Percentiles rank a stretch among this genome's conserved stretches.
phyloP scores from a whole-genome alignment of 345 rosid species.

The Garcia nutans region DNA sequence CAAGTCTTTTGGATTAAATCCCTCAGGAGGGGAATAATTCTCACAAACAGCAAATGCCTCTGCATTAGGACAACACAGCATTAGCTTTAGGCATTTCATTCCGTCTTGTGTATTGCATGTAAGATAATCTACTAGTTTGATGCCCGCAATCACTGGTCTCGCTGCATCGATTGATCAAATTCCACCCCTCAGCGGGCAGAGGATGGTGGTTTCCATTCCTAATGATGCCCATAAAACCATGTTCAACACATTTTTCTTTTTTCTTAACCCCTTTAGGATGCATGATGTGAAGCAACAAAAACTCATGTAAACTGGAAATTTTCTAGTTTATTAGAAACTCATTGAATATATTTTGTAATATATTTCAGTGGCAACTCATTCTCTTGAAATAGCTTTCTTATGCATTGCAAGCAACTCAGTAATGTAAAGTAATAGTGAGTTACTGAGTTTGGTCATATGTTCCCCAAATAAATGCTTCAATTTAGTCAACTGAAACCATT shows the following conservation, averaged over 20 bases:
- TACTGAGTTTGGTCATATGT: too few relatives aligned
- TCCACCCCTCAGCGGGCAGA: background rate
- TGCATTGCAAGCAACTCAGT: background rate
- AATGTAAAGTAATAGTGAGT: background rate
- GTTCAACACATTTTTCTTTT: background rate
- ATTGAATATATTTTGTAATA: background rate
- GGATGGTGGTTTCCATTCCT: background rate
- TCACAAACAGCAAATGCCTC: constrained; percentile 98
- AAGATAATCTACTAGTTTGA: background rate
- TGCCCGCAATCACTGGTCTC: background rate
- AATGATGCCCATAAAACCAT: background rate
- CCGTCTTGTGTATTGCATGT: background rate
- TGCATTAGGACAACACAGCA: constrained; percentile 30
- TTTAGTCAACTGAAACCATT: background rate
- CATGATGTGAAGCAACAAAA: background rate
- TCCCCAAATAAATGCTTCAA: background rate
- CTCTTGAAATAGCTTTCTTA: background rate
- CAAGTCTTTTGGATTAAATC: constrained; percentile 76
- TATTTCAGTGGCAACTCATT: background rate
- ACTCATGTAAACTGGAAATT: background rate
- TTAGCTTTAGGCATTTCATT: background rate
- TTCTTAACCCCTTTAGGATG: background rate
- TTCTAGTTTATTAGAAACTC: background rate
- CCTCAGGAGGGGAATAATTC: constrained; percentile 86
- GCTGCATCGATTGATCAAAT: background rate